Base-by-base conservation (phyloP, 2,329 filamentous ascomycete species). In the Aspergillus nomiae region DNA sequence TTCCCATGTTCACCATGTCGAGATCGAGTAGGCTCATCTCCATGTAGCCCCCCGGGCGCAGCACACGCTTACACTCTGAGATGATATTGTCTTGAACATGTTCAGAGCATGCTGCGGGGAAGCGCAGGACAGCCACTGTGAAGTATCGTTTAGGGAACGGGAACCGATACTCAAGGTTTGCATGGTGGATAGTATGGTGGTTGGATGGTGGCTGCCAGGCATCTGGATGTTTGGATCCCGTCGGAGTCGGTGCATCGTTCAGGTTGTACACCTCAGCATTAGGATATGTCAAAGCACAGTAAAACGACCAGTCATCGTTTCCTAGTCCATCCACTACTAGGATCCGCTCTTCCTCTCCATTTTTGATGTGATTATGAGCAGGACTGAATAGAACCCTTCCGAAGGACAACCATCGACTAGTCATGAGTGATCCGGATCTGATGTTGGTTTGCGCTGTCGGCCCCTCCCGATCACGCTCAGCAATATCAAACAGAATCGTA, bases 231-330 rank as follows among this genome's bases (percentile, higher is more conserved):
- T 71, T 73, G 56, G 70, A 72, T 10, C 68, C 69, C 1, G 75
- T 69, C 5, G 75, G 74, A 16, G 72, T 68, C 5, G 73, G 74
- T 24, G 76, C 75, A 34, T 76, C 71, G 32, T 72, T 77, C 36
- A 84, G 70, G 58, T 77, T 81, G 68, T 83, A 82, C 4, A 84
- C 75, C 26, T 77, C 76, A 0, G 80, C 80, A 61, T 76, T 74
- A 7, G 80, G 78, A 59, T 83, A 83, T 2, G 81, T 82, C 56
- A 83, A 71, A 16, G 82, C 80, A 67, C 82, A 83, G 66, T 84
- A 83, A 66, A 82, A 83, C 10, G 82, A 83, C 82, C 82, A 84
- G 62, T 84, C 82, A 59, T 83, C 81, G 59, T 83, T 83, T n/a
- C 81, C 81, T 21, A 84, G 72, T 14, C 82, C 82, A 64, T 84